phyloP scores from a whole-genome alignment of 2,329 filamentous ascomycete genomes.

The Phialophora chinensis region DNA sequence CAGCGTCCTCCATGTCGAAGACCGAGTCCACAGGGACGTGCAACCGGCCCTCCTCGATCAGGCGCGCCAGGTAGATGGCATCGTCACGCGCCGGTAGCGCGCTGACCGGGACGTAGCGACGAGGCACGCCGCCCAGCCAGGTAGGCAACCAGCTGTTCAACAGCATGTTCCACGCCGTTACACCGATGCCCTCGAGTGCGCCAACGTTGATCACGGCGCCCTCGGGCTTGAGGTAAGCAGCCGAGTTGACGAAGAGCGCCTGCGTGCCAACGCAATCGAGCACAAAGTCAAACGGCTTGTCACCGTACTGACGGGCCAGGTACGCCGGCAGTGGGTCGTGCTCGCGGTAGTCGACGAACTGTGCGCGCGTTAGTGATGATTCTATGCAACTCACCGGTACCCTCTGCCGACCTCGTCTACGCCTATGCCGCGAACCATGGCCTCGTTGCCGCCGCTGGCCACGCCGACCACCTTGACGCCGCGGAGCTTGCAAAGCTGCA shows the following conservation, averaged over 20 bases:
- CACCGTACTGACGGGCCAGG: not conserved
- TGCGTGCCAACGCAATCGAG: not conserved
- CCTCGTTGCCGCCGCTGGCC: not conserved
- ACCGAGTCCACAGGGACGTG: not conserved
- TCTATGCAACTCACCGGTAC: not conserved
- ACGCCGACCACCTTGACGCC: not conserved
- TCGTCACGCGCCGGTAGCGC: not conserved
- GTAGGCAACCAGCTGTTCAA: not conserved
- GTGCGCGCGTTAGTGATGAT: not conserved
- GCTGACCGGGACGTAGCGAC: not conserved
- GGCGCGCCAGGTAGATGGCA: not conserved
- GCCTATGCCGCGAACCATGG: not conserved
- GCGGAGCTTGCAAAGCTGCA: not conserved
- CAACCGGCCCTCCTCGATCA: not conserved
- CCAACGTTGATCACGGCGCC: not conserved
- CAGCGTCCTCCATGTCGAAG: not conserved
- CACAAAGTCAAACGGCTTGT: not conserved
- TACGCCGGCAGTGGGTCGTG: not conserved
- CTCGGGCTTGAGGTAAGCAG: not conserved
- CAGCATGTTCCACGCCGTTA: not conserved
- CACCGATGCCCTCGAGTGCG: not conserved
- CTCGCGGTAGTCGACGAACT: not conserved
- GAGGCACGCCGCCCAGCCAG: not conserved
- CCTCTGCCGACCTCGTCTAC: not conserved
- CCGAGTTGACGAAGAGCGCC: not conserved